Base-by-base conservation (phyloP, 1,284 basidiomycete genomes). In the Cystobasidiaceae sp. region DNA sequence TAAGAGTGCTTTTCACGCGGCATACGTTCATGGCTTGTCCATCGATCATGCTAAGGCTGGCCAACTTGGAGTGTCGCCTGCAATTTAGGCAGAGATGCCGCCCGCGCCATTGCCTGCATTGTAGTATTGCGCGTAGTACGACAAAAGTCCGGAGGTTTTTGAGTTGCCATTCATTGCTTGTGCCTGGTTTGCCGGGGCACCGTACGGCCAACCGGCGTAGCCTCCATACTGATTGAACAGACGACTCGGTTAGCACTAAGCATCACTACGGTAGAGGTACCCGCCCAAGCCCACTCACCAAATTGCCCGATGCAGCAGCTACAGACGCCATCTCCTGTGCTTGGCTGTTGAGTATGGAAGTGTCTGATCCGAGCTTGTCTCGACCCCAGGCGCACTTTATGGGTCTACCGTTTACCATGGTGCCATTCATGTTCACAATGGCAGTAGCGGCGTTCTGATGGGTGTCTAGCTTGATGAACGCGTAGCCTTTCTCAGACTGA, bases 331-430 rank as follows among this genome's bases (percentile, higher is more conserved):
- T 45, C 30, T 50, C 60, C 25, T 45, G 51, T 8, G 49, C 39
- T 33, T 64, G 61, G 15, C 48, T 56, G 51, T 51, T 52, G 30
- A 64, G 55, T 2, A 64, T 56, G 33, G 51, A 55, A 4, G 61
- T 64, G 23, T 64, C 61, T 6, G 49, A 54, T 32, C 64, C 88
- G 37, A 85, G 84, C 69, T 90, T 84, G 76, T 97, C 93, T 79
- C 97, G 97, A 68, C 94, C 94, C 94, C 94, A 98, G 71, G 90
- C 92, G 78, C 91, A 94, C 78, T 96, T 94, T 81, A 97, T 89
- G 13, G 91, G 91, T 45, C 94, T 81, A 54, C 93, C 93, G 73
- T 97, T 94, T 30, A 97, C 88, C 81, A 91, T 88, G 78, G 91
- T 88, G 60, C 93, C 93, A 77, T 93, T 90, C 59, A 97, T 81